These are phyloP conservation scores for Forsythia viridissima DNA, from an alignment of 257 asterid genomes.

Conservation along the genomic window DNA sequence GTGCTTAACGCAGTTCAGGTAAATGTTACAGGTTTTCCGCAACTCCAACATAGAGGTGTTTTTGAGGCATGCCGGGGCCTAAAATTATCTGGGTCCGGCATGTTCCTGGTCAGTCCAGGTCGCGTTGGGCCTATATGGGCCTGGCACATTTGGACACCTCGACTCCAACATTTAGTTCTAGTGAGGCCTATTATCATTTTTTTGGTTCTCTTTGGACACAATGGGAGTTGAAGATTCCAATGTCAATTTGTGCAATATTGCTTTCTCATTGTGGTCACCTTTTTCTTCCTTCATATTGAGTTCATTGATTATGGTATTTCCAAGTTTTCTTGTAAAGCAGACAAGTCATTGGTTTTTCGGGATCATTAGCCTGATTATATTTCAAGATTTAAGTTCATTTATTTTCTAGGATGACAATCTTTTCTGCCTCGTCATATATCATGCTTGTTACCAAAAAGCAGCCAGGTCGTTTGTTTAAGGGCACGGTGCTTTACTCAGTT, in stretches of 20 bases:
- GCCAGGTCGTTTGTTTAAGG: not conserved
- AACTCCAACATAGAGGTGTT: not conserved
- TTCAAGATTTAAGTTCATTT: too few species aligned
- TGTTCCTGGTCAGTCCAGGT: not conserved
- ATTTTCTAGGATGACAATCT: too few species aligned
- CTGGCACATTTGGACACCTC: not conserved
- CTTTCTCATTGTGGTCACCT: not conserved
- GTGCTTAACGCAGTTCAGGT: constrained; percentile 55
- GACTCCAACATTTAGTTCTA: not conserved
- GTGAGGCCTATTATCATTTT: not conserved
- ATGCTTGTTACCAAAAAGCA: not conserved
- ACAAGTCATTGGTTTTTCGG: not conserved
- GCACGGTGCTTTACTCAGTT: not conserved
- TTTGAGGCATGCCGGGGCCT: not conserved
- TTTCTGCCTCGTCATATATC: not conserved
- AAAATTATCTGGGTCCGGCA: not conserved
- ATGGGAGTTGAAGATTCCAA: not conserved
- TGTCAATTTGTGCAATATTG: not conserved
- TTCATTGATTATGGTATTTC: not conserved
- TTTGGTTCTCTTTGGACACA: not conserved
- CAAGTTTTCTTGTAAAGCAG: too few species aligned
- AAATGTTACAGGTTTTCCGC: not conserved
- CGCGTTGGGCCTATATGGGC: not conserved
- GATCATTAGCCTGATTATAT: not conserved
- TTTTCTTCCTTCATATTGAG: not conserved